phyloP scores from a whole-genome alignment of 2,329 filamentous ascomycete species.

The Diplodia sapinea region DNA sequence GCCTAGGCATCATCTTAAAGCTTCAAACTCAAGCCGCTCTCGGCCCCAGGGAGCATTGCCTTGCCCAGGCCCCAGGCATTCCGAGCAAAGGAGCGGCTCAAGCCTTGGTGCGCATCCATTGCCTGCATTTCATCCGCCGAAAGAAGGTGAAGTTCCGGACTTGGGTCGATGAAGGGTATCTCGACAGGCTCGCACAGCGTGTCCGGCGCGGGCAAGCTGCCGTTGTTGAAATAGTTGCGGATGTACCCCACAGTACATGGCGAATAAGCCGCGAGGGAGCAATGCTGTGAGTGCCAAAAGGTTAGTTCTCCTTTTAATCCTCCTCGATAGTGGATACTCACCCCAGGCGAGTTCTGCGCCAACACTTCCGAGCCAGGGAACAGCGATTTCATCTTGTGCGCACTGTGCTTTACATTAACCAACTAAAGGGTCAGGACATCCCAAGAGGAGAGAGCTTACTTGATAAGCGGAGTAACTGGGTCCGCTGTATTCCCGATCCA shows the following conservation, averaged over 20 bases:
- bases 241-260: conserved; percentile 45
- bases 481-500: conserved; percentile 64
- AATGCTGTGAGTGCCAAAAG: conserved; percentile 51
- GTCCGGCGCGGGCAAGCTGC: conserved; percentile 39
- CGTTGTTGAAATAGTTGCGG: conserved; percentile 50
- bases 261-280: conserved; percentile 47
- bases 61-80: conserved; percentile 18
- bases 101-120: conserved; percentile 1
- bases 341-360: conserved; percentile 42
- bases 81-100: conserved; percentile 1
- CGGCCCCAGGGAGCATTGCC: conserved; percentile 12
- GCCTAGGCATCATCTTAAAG: background rate
- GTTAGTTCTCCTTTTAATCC: background rate
- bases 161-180: conserved; percentile 20
- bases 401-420: background rate
- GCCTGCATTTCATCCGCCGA: conserved; percentile 2
- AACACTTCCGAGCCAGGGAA: conserved; percentile 41
- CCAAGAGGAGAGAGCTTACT: conserved; percentile 32
- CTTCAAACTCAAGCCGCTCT: conserved; percentile 6
- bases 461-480: conserved; percentile 63
- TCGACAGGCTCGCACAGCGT: conserved; percentile 28
- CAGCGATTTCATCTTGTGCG: conserved; percentile 17
- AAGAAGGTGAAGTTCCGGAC: conserved; percentile 7
- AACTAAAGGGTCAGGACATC: no score
- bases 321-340: background rate